A percentile compares a stretch with the other conserved stretches of the same genome.
Conservation (phyloP, 2,329 filamentous ascomycete species). For the Penicillium digitatum region DNA sequence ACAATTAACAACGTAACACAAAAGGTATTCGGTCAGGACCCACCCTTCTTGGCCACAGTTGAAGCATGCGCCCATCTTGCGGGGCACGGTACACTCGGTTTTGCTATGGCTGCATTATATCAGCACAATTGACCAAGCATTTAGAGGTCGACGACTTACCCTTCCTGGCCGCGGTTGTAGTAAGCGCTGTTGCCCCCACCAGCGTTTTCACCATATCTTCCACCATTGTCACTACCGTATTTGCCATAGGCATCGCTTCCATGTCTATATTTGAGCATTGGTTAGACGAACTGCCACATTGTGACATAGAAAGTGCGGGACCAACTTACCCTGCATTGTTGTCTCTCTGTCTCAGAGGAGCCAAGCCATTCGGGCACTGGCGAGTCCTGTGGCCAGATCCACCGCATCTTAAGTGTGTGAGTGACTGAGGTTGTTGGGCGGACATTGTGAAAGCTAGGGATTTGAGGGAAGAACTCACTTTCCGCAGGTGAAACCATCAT, state of each 20-base stretch:
- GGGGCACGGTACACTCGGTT: constrained; percentile 44
- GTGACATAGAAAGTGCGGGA: constrained; percentile 29
- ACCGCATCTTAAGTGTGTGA: constrained; percentile 31
- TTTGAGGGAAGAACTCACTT: constrained; percentile 29
- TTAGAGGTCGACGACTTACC: constrained; percentile 6
- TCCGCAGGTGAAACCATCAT: constrained; percentile 5
- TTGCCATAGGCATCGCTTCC: background rate
- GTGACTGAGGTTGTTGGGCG: background rate
- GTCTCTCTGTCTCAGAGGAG: constrained; percentile 12
- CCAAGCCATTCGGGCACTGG: constrained; percentile 39
- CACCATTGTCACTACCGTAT: background rate
- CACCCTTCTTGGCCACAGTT: constrained; percentile 14
- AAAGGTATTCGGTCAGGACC: background rate
- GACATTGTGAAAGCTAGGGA: background rate
- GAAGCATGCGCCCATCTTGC: constrained; percentile 15
- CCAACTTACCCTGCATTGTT: constrained; percentile 8
- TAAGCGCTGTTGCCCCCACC: background rate
- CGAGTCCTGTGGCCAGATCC: constrained; percentile 38
- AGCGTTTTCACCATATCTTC: background rate
- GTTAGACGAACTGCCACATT: background rate
- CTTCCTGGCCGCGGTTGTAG: constrained; percentile 12
- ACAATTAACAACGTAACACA: background rate
- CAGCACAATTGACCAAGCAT: background rate
- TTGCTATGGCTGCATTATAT: constrained; percentile 38
- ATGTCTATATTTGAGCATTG: background rate